phyloP scores from a whole-genome alignment of 2,329 filamentous ascomycete genomes.

The Xylaria sp. region DNA sequence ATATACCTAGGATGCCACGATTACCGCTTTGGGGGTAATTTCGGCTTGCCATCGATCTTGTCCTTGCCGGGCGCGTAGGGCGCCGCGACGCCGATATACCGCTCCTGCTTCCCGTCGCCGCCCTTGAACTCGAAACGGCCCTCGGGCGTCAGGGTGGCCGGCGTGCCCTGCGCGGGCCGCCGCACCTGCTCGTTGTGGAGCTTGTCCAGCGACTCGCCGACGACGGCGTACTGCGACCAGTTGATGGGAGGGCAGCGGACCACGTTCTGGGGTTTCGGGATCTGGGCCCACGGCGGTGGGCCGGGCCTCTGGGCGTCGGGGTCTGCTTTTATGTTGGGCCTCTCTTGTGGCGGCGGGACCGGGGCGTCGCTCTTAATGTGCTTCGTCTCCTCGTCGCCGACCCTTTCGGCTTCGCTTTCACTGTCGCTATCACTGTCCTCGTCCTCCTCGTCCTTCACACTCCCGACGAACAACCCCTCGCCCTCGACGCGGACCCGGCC shows the following conservation, averaged over 20 bases:
- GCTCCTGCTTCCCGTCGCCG: conserved; percentile 53
- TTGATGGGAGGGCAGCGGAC: conserved; percentile 90
- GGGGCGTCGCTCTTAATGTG: neutral
- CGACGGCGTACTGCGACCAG: conserved; percentile 93
- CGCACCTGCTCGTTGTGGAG: conserved; percentile 82
- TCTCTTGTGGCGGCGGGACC: conserved; percentile 5
- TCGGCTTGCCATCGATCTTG: conserved; percentile 53
- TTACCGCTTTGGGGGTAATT: conserved; percentile 45
- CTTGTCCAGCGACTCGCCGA: conserved; percentile 84
- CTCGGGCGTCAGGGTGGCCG: conserved; percentile 55
- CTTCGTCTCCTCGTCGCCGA: conserved; percentile 4
- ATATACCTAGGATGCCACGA: neutral
- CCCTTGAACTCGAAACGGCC: conserved; percentile 63
- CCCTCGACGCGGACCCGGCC: conserved; percentile 65
- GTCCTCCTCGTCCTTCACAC: conserved; percentile 38
- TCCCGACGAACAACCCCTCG: conserved; percentile 43
- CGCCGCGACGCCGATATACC: conserved; percentile 63
- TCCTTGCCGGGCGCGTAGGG: conserved; percentile 67
- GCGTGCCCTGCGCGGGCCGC: conserved; percentile 68
- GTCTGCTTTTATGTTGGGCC: conserved; percentile 4
- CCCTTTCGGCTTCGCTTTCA: conserved; percentile 27
- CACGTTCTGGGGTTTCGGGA: conserved; percentile 83
- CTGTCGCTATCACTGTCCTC: conserved; percentile 41
- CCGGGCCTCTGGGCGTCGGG: conserved; percentile 1
- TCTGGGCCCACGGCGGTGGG: conserved; percentile 63